Evolutionary conservation across 176 grass and related monocot species (phyloP).

Genomic region (Calamus simplicifolius): DNA sequence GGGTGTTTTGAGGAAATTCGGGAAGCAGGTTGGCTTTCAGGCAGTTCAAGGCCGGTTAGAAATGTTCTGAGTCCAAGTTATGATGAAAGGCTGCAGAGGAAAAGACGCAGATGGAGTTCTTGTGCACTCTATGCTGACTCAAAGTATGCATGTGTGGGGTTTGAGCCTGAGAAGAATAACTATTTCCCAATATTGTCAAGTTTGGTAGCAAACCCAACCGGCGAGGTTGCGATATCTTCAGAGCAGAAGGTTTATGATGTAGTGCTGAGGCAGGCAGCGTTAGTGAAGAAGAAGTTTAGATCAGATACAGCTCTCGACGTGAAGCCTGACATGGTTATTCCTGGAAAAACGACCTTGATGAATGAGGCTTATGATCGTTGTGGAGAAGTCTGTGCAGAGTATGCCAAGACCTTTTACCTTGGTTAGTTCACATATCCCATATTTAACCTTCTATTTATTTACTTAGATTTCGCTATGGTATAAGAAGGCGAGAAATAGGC

Average conservation of each 20-base stretch:
- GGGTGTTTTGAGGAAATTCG: too few species aligned
- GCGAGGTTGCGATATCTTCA: constrained; percentile 22
- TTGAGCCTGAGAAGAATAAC: constrained; percentile 26
- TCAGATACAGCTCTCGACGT: background rate
- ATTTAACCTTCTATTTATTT: too few species aligned
- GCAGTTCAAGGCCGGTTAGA: too few species aligned
- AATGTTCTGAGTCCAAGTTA: too few species aligned
- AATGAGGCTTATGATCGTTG: constrained; percentile 55
- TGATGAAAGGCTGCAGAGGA: background rate
- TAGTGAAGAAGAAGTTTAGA: constrained; percentile 25
- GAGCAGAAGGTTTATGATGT: constrained; percentile 75
- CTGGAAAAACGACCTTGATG: constrained; percentile 31
- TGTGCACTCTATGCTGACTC: constrained; percentile 29
- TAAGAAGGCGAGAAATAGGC: too few species aligned
- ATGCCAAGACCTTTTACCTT: constrained; percentile 93
- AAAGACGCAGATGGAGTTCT: constrained; percentile 1
- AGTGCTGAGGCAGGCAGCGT: constrained; percentile 63
- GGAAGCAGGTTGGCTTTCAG: too few species aligned
- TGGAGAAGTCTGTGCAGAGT: constrained; percentile 79
- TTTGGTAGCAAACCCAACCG: constrained; percentile 15
- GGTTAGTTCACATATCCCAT: constrained; percentile 27
- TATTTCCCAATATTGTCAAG: constrained; percentile 16
- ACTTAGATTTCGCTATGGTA: too few species aligned
- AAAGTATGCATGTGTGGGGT: constrained; percentile 25
- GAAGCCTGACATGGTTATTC: constrained; percentile 14